Conservation (phyloP, 1,284 basidiomycete genomes). For the Gyrodon tennesseensis region DNA sequence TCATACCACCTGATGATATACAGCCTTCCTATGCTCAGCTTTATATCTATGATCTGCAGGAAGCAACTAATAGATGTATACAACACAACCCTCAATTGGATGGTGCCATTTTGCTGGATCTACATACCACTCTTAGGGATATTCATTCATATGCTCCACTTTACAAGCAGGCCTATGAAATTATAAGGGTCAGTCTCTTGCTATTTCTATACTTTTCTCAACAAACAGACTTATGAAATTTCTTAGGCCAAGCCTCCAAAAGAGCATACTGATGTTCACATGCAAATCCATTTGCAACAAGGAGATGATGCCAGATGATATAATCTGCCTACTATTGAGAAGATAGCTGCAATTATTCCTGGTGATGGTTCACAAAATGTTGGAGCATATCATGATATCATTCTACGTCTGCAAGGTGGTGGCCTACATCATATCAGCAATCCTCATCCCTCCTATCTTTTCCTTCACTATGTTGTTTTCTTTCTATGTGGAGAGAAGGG, state of each 20-base stretch:
- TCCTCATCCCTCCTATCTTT: too few species aligned
- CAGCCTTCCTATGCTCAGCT: constrained; percentile 46
- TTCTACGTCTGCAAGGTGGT: constrained; percentile 16
- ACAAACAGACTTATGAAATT: too few species aligned
- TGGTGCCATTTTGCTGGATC: constrained; percentile 28
- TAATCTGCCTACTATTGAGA: constrained; percentile 38
- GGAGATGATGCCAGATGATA: constrained; percentile 30
- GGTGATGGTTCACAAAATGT: constrained; percentile 27
- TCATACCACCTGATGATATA: constrained; percentile 6
- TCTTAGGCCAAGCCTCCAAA: too few species aligned
- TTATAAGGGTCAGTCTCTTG: constrained; percentile 28
- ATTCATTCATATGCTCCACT: constrained; percentile 41
- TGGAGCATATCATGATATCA: constrained; percentile 11
- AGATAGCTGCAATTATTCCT: constrained; percentile 39
- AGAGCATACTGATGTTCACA: too few species aligned
- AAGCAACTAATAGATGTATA: constrained; percentile 31
- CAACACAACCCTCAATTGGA: constrained; percentile 37
- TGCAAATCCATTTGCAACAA: constrained; percentile 7
- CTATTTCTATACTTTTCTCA: too few species aligned
- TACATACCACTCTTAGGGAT: constrained; percentile 39
- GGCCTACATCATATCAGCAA: too few species aligned
- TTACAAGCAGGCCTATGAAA: constrained; percentile 39
- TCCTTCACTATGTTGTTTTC: too few species aligned
- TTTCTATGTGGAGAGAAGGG: too few species aligned
- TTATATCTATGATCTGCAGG: constrained; percentile 45